phyloP scores from a whole-genome alignment of 306 rosid genomes.

The Quercus variabilis region DNA sequence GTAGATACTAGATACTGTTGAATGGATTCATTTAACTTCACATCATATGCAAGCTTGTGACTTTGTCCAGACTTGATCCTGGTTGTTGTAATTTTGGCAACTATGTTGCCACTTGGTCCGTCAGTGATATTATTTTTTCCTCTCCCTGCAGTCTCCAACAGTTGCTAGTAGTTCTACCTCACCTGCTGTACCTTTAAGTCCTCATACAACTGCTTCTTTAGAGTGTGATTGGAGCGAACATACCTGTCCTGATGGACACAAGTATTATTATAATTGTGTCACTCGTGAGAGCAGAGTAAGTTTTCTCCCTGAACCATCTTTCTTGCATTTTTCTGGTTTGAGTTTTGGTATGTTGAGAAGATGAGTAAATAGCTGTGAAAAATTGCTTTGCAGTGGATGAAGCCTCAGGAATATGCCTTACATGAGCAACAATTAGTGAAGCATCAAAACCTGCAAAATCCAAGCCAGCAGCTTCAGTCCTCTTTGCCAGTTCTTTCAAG shows the following conservation, averaged over 20 bases:
- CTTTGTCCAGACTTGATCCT: background rate
- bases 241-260: conserved; percentile 77
- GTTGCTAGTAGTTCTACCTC: conserved; percentile 30
- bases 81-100: background rate
- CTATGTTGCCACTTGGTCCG: background rate
- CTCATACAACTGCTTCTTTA: conserved; percentile 36
- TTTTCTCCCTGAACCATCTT: conserved; percentile 27
- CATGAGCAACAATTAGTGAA: conserved; percentile 54
- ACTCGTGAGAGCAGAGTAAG: conserved; percentile 83
- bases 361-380: conserved; percentile 24
- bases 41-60: background rate
- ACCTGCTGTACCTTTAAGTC: conserved; percentile 34
- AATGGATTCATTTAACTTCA: conserved; percentile 15
- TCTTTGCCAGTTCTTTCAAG: conserved; percentile 34
- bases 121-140: conserved; percentile 8
- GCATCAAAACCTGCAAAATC: conserved; percentile 43
- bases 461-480: conserved; percentile 30
- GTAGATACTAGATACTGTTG: background rate
- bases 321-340: conserved; percentile 14
- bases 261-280: conserved; percentile 73
- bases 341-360: conserved; percentile 11
- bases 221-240: conserved; percentile 96
- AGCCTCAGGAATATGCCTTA: conserved; percentile 68
- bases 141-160: conserved; percentile 36
- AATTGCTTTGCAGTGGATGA: conserved; percentile 70